Percentiles rank a stretch among this genome's conserved stretches.
Conservation (phyloP, 2,329 filamentous ascomycete genomes). For the Fusarium sororula region DNA sequence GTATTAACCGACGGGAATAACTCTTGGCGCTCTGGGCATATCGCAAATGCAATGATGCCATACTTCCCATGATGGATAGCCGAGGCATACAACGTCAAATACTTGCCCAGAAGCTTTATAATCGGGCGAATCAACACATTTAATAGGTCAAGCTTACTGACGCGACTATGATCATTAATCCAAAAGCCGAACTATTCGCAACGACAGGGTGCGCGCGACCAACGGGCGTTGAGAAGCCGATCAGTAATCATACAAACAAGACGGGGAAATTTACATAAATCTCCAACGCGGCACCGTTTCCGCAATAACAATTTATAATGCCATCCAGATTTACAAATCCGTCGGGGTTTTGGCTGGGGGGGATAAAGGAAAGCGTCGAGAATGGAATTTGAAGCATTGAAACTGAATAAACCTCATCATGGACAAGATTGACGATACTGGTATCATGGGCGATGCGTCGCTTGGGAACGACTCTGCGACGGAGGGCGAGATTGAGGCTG, state of each 20-base stretch:
- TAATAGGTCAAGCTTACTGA: neutral
- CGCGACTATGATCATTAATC: slow-evolving; percentile 26
- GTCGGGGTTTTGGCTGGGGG: neutral
- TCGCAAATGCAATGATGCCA: neutral
- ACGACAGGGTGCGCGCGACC: neutral
- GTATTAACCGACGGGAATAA: neutral
- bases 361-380: neutral
- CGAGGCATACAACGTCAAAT: neutral
- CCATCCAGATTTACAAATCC: neutral
- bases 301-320: neutral
- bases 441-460: neutral
- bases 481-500: slow-evolving; percentile 46
- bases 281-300: neutral
- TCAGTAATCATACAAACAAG: slow-evolving; percentile 24
- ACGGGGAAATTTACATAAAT: neutral
- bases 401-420: neutral
- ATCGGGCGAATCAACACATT: neutral
- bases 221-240: neutral
- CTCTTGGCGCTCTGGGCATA: neutral
- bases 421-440: neutral
- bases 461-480: slow-evolving; percentile 20
- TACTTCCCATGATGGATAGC: neutral
- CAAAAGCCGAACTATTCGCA: neutral
- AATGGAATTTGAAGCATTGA: neutral
- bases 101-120: neutral